Evolutionary conservation across 768 basidiomycete genomes (phyloP).

Genomic region (Clitopilus passeckerianus): DNA sequence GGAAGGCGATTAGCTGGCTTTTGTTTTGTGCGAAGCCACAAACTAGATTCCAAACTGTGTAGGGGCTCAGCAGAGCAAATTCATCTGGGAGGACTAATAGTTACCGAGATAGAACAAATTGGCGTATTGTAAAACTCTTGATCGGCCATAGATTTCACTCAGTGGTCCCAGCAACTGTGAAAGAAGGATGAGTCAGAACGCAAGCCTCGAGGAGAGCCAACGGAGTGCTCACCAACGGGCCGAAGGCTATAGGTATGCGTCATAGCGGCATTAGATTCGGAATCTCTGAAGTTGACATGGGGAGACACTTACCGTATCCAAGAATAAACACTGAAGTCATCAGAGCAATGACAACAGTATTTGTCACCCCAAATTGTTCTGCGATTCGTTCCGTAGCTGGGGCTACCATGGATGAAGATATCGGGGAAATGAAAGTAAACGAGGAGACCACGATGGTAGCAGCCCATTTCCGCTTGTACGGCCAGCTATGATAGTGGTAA

Average conservation of each 20-base stretch:
- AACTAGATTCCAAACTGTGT: slow-evolving; percentile 52
- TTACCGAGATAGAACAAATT: slow-evolving; percentile 67
- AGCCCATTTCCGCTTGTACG: slow-evolving; percentile 54
- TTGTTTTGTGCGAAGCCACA: slow-evolving; percentile 61
- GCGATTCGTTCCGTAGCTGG: slow-evolving; percentile 54
- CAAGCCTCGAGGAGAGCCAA: neutral
- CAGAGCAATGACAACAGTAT: slow-evolving; percentile 42
- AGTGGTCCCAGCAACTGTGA: slow-evolving; percentile 50
- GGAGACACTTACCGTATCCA: slow-evolving; percentile 45
- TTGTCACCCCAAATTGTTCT: slow-evolving; percentile 50
- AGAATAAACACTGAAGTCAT: slow-evolving; percentile 48
- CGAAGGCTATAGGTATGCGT: slow-evolving; percentile 33
- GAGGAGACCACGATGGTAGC: slow-evolving; percentile 59
- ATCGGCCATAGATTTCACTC: slow-evolving; percentile 69
- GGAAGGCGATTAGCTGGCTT: slow-evolving; percentile 58
- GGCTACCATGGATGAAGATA: slow-evolving; percentile 73
- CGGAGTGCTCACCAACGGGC: slow-evolving; percentile 33
- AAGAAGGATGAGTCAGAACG: neutral
- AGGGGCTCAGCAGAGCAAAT: neutral
- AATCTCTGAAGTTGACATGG: neutral
- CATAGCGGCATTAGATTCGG: neutral
- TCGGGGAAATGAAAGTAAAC: slow-evolving; percentile 64
- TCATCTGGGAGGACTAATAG: slow-evolving; percentile 2
- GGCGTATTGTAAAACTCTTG: slow-evolving; percentile 51
- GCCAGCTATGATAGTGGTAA: slow-evolving; percentile 39